phyloP scores from a whole-genome alignment of 176 grass and related monocot species.

The Rhynchospora breviuscula region DNA sequence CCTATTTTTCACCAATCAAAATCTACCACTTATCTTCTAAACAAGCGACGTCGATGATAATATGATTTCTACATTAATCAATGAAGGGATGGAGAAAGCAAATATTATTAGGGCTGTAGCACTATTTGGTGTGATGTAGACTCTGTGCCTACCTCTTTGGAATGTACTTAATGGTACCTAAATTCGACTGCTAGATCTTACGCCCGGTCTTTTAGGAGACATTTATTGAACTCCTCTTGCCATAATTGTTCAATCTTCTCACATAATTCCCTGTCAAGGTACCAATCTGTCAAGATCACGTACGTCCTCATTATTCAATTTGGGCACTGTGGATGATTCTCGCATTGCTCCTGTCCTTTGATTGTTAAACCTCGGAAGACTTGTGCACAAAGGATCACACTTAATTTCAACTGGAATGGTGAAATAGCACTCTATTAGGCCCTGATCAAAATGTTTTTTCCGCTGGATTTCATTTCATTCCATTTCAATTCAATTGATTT shows the following conservation, averaged over 20 bases:
- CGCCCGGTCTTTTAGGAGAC: neutral
- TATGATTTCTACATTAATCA: neutral
- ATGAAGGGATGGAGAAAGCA: neutral
- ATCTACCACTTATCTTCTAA: neutral
- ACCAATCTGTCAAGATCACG: neutral
- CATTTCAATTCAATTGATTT: too few relatives aligned
- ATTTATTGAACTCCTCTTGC: neutral
- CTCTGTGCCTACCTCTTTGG: neutral
- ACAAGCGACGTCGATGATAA: neutral
- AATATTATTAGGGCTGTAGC: neutral
- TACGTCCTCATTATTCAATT: neutral
- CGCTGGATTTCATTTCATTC: too few relatives aligned
- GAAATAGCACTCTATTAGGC: too few relatives aligned
- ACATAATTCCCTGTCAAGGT: neutral
- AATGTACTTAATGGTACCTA: neutral
- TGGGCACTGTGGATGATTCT: neutral
- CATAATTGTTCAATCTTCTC: neutral
- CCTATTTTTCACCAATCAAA: neutral
- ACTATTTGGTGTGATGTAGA: neutral
- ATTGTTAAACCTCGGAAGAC: neutral
- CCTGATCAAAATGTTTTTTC: too few relatives aligned
- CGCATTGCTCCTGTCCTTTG: neutral
- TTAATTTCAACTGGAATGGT: too few relatives aligned
- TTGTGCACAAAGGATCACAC: neutral
- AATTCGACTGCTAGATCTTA: neutral